Conservation (phyloP, 176 grass and related monocot genomes). For the Bothriochloa decipiens region DNA sequence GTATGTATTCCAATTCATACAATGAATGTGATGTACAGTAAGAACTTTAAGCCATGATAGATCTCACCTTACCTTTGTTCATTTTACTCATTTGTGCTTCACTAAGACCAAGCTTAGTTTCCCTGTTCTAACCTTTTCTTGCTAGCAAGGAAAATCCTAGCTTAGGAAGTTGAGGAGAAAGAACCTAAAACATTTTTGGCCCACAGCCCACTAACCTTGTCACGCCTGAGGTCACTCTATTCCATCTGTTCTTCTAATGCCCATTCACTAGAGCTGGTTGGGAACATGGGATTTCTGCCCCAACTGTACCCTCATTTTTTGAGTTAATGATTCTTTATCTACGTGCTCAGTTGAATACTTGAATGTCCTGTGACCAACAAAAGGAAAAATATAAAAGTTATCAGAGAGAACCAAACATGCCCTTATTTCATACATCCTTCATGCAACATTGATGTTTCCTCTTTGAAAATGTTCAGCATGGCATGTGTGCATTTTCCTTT, state of each 20-base stretch:
- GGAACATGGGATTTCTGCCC: neutral
- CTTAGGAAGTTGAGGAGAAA: neutral
- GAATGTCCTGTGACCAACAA: neutral
- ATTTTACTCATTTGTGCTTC: neutral
- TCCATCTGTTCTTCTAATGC: neutral
- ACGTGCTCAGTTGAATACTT: neutral
- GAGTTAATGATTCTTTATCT: neutral
- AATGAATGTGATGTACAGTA: neutral
- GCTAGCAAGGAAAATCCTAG: neutral
- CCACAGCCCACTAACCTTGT: neutral
- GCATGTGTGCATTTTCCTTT: neutral
- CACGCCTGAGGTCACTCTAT: neutral
- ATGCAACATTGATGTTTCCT: neutral
- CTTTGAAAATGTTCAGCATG: constrained; percentile 4
- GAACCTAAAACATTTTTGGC: neutral
- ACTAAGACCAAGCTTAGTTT: neutral
- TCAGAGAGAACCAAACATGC: neutral
- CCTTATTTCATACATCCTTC: neutral
- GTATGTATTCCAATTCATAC: neutral
- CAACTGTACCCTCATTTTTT: neutral
- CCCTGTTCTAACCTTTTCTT: neutral
- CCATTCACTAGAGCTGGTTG: neutral
- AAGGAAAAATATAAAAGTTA: neutral
- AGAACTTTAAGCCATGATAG: neutral
- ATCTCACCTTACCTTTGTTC: neutral